Percentiles rank a stretch among this genome's conserved stretches.
phyloP scores from a whole-genome alignment of 371 early-diverging fungal species.

The Zopfochytrium polystomum region DNA sequence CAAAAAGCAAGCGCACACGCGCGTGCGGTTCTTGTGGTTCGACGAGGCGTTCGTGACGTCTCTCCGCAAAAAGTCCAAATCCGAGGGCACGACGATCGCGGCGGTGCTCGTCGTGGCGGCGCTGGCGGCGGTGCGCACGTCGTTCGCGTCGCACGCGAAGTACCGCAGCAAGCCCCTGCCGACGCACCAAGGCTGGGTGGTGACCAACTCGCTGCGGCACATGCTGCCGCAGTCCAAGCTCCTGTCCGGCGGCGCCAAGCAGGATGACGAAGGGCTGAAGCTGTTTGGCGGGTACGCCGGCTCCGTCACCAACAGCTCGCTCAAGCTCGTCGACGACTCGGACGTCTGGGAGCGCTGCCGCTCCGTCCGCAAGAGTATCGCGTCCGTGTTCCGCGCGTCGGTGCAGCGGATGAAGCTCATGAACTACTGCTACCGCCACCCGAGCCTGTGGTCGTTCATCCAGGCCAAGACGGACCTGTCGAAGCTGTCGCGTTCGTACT shows the following conservation, averaged over 20 bases:
- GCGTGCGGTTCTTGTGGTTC: slow-evolving; percentile 33
- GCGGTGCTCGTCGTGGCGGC: slow-evolving; percentile 41
- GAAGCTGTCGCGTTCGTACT: slow-evolving; percentile 31
- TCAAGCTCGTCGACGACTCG: slow-evolving; percentile 19
- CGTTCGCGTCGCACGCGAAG: slow-evolving; percentile 19
- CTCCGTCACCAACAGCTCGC: slow-evolving; percentile 32
- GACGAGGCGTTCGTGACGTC: slow-evolving; percentile 18
- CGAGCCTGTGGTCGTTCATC: slow-evolving; percentile 33
- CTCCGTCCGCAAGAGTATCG: slow-evolving; percentile 30
- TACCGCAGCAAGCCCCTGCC: slow-evolving; percentile 27
- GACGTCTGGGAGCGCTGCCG: slow-evolving; percentile 42
- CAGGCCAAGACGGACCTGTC: slow-evolving; percentile 28
- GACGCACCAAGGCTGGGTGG: slow-evolving; percentile 45
- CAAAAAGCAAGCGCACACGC: slow-evolving; percentile 20
- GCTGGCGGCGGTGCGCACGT: slow-evolving; percentile 33
- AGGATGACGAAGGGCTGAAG: slow-evolving; percentile 31
- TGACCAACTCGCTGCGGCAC: slow-evolving; percentile 39
- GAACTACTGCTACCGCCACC: slow-evolving; percentile 41
- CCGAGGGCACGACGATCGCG: slow-evolving; percentile 39
- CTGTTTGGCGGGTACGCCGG: slow-evolving; percentile 50
- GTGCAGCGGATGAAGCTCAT: slow-evolving; percentile 39
- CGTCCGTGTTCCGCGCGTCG: slow-evolving; percentile 17
- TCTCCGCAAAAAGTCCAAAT: slow-evolving; percentile 29
- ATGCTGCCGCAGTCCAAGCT: slow-evolving; percentile 39
- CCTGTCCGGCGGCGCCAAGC: slow-evolving; percentile 37